Conservation (phyloP, 345 rosid genomes). For the Microcos paniculata region DNA sequence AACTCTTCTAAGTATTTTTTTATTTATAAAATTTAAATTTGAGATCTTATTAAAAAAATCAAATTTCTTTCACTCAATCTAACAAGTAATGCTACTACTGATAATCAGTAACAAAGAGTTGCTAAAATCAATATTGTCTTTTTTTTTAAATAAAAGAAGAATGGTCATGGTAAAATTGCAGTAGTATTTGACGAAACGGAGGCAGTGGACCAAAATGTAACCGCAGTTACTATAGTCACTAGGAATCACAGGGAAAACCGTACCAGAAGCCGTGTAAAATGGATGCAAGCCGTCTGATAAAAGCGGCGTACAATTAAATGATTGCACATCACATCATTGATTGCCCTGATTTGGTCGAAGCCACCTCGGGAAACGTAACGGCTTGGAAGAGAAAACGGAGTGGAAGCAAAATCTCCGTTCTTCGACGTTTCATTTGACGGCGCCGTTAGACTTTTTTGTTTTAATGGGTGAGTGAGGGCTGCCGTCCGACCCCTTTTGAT, state of each 20-base stretch:
- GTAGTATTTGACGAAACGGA: neutral
- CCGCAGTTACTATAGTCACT: neutral
- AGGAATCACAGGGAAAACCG: slow-evolving; percentile 10
- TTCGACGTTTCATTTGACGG: slow-evolving; percentile 7
- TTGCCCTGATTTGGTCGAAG: neutral
- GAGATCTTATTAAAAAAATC: no score
- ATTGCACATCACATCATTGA: slow-evolving; percentile 13
- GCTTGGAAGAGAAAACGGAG: neutral
- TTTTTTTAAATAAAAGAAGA: no score
- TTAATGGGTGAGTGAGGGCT: no score
- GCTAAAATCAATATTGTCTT: no score
- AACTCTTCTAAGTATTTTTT: no score
- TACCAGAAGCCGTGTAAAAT: neutral
- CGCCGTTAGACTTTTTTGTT: slow-evolving; percentile 7
- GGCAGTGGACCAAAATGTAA: neutral
- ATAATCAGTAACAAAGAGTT: no score
- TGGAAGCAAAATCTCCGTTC: neutral
- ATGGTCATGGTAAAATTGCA: no score
- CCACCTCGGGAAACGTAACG: slow-evolving; percentile 10
- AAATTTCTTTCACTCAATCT: no score
- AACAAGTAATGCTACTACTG: no score
- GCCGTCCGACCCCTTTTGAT: no score
- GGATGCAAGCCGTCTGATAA: slow-evolving; percentile 26
- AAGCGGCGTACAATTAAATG: slow-evolving; percentile 20
- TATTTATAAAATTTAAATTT: no score